phyloP scores from a whole-genome alignment of 2,329 filamentous ascomycete genomes.

The Calonectria multiphialidica region DNA sequence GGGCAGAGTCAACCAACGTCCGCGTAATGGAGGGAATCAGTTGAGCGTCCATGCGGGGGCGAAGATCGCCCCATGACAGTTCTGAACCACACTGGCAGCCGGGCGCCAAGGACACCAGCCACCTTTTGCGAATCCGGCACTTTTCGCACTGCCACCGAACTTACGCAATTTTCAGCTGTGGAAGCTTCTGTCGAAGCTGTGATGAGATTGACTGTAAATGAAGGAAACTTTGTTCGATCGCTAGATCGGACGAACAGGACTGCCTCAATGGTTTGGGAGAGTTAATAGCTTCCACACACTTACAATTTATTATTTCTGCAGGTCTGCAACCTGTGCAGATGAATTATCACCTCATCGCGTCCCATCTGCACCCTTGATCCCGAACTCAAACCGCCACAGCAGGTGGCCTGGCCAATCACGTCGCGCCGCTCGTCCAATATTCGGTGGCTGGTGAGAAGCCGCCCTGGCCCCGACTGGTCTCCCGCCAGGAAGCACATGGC shows the following conservation, averaged over 20 bases:
- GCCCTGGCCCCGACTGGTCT: slow-evolving; percentile 6
- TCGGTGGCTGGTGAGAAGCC: slow-evolving; percentile 27
- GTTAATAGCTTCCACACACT: neutral
- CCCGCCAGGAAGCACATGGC: slow-evolving; percentile 11
- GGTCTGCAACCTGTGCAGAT: neutral
- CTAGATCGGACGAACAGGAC: neutral
- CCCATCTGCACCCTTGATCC: neutral
- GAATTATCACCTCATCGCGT: neutral
- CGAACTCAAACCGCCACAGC: slow-evolving; percentile 8
- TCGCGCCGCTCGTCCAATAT: neutral
- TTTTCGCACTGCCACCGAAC: slow-evolving; percentile 23
- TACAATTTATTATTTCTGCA: slow-evolving; percentile 1
- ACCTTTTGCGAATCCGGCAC: slow-evolving; percentile 17
- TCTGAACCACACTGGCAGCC: neutral
- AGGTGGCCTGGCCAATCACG: slow-evolving; percentile 13
- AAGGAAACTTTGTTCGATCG: neutral
- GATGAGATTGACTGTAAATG: neutral
- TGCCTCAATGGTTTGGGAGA: neutral
- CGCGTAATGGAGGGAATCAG: neutral
- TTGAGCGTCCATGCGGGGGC: slow-evolving; percentile 7
- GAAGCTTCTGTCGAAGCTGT: neutral
- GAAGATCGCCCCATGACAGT: slow-evolving; percentile 7
- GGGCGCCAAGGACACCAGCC: slow-evolving; percentile 18
- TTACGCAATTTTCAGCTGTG: slow-evolving; percentile 20
- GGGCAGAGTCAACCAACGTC: neutral